Percentiles rank a stretch among this genome's conserved stretches.
These are phyloP conservation scores for Aspergillus phoenicis DNA, from an alignment of 2,329 filamentous ascomycete species.

Conservation along the genomic window DNA sequence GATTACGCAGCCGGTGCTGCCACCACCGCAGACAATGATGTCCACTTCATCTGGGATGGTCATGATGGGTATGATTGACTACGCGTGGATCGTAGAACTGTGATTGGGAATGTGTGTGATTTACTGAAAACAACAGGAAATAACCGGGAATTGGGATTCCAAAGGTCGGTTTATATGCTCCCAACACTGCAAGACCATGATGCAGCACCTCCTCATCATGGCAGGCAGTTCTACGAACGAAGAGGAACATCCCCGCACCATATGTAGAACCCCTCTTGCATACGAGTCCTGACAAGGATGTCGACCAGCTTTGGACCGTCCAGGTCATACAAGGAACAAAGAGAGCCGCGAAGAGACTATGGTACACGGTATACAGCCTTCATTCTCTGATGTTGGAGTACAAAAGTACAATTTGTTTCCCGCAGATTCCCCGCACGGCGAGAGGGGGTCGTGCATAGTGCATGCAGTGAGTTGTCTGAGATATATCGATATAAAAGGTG, in stretches of 20 bases:
- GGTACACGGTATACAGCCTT: background rate
- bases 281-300: background rate
- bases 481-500: background rate
- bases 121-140: background rate
- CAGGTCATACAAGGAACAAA: background rate
- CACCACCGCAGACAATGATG: slow-evolving; percentile 77
- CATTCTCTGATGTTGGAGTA: background rate
- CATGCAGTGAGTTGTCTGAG: slow-evolving; percentile 3
- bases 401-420: background rate
- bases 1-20: slow-evolving; percentile 56
- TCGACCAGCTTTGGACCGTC: background rate
- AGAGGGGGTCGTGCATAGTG: slow-evolving; percentile 9
- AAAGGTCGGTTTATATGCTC: background rate
- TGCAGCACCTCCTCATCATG: background rate
- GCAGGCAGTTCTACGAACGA: background rate
- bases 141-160: background rate
- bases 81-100: background rate
- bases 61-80: slow-evolving; percentile 42
- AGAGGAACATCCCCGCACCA: slow-evolving; percentile 2
- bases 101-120: background rate
- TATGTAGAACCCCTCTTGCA: background rate
- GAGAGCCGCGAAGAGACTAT: background rate
- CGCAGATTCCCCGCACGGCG: slow-evolving; percentile 3
- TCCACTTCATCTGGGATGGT: slow-evolving; percentile 76
- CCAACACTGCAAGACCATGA: background rate